Evolutionary conservation across 805 yeast genomes (phyloP), one percentile per base, ranked within the genome.

Genomic region (Lipomyces chichibuensis): DNA sequence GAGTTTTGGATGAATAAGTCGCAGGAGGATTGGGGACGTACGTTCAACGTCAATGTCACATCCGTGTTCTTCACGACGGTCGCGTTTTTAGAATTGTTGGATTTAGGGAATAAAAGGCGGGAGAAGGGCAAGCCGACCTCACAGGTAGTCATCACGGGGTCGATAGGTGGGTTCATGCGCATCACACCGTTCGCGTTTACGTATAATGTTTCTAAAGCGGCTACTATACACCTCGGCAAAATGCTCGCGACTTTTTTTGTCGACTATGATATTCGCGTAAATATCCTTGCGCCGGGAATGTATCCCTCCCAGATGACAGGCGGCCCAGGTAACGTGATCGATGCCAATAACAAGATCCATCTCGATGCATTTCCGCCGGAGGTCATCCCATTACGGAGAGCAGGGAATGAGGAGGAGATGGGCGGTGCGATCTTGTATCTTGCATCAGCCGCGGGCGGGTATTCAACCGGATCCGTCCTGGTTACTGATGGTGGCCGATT

Each of bases 391-490:
- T 73, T 85, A 77, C 89, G 89, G 5, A 82, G 91, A 77, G 84
- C 86, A 74, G 91, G 87, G 17, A 74, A 80, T 25, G 89, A 91
- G 23, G 81, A 84, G 70, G 92, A 88, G 72, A 79, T 88, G 71
- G 86, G 84, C 5, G 92, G 92, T 65, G 89, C 91, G 8, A 88
- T 86, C 75, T 73, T 88, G 63, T 88, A 86, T 77, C 78, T 88
- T 69, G 91, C 90, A 1, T 83, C 88, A 58, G 87, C 85, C 73
- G 91, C 91, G 11, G 84, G 91, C 33, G 82, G 86, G 7, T 88
- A 82, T 76, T 83, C 88, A 53, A 86, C 89, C 9, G 93, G 92
- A 57, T 75, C 87, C n/a, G 90, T 87, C 73, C 79, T 88, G 52
- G 80, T 80, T 55, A 86, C 87, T 52, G 93, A 88, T 75, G 92